Evolutionary conservation across 176 grass and related monocot genomes (phyloP).

Genomic region (Aegilops sharonensis): DNA sequence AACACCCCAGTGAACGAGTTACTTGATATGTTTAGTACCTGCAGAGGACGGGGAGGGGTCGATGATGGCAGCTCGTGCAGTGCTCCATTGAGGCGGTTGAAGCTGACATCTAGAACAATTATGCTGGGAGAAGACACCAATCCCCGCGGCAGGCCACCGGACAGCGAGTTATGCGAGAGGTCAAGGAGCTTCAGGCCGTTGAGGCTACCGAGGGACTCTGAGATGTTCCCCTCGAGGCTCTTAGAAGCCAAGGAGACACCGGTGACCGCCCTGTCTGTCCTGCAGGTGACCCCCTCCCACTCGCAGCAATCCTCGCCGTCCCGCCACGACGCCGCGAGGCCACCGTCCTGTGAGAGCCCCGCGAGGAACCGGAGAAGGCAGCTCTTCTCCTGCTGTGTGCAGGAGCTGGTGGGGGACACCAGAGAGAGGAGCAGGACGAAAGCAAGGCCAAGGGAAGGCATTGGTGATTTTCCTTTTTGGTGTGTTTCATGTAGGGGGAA

Average conservation of each 20-base stretch:
- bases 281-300: slow-evolving; percentile 43
- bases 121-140: slow-evolving; percentile 6
- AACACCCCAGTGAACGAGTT: slow-evolving; percentile 21
- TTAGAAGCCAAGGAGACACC: slow-evolving; percentile 24
- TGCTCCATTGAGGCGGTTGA: background rate
- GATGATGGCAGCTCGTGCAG: background rate
- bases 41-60: background rate
- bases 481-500: background rate
- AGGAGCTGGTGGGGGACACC: slow-evolving; percentile 20
- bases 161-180: slow-evolving; percentile 36
- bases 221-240: slow-evolving; percentile 38
- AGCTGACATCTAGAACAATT: slow-evolving; percentile 8
- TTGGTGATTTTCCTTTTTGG: background rate
- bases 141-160: background rate
- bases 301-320: slow-evolving; percentile 33
- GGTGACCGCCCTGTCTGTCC: background rate
- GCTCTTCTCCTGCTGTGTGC: slow-evolving; percentile 26
- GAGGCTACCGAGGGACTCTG: slow-evolving; percentile 36
- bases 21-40: slow-evolving; percentile 38
- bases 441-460: slow-evolving; percentile 2
- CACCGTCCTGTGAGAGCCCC: slow-evolving; percentile 11
- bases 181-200: slow-evolving; percentile 24
- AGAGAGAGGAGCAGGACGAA: background rate
- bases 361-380: slow-evolving; percentile 33
- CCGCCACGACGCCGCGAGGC: slow-evolving; percentile 26